Evolutionary conservation across 2,329 filamentous ascomycete genomes (phyloP).

Genomic region (Pseudogymnoascus verrucosus): DNA sequence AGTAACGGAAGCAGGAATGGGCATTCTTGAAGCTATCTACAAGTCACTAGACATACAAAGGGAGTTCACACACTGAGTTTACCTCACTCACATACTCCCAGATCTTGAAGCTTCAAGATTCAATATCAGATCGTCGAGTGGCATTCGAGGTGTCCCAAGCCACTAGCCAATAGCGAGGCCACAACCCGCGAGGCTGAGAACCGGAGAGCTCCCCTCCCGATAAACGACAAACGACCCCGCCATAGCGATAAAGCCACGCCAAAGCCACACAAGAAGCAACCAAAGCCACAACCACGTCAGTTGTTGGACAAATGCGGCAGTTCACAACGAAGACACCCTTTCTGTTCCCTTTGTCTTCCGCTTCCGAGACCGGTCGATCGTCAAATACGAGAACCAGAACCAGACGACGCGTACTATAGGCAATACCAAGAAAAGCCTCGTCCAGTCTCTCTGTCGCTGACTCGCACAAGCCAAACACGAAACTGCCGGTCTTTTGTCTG

Average conservation of each 20-base stretch:
- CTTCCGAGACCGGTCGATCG: conserved; percentile 1
- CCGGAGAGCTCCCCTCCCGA: neutral
- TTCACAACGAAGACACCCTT: neutral
- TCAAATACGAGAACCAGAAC: neutral
- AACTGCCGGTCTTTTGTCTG: neutral
- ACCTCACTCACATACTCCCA: neutral
- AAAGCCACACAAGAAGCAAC: neutral
- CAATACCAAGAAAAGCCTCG: neutral
- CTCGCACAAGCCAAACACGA: neutral
- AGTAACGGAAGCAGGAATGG: neutral
- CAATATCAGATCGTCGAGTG: neutral
- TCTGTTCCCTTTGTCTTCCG: neutral
- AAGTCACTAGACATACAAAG: neutral
- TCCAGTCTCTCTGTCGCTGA: neutral
- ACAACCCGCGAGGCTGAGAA: neutral
- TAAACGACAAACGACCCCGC: conserved; percentile 7
- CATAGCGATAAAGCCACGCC: neutral
- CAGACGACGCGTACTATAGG: neutral
- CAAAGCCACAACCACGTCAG: neutral
- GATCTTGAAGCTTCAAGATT: neutral
- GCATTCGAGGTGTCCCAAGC: neutral
- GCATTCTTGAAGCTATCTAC: neutral
- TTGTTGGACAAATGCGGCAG: neutral
- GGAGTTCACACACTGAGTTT: neutral
- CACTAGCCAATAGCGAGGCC: neutral